Conservation (phyloP, 176 grass and related monocot genomes). For the sorghum (Sorghum bicolor) region Sorghum_bicolor_NCBIv3 NC_012871.2:27614501-27615000, state of each 20-base stretch:
- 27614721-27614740: background rate
- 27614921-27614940: slow-evolving; percentile 52
- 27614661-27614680: background rate
- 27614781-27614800: too few species aligned
- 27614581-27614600: too few species aligned
- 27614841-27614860: background rate
- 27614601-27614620: too few species aligned
- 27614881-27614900: background rate
- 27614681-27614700: background rate
- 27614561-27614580: too few species aligned
- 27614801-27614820: background rate
- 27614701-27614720: background rate
- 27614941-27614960: slow-evolving; percentile 83
- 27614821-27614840: background rate
- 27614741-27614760: background rate
- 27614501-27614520: too few species aligned
- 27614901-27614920: slow-evolving; percentile 26
- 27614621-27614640: too few species aligned
- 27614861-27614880: background rate
- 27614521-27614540: too few species aligned
- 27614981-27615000: slow-evolving; percentile 59
- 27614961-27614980: slow-evolving; percentile 51
- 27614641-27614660: too few species aligned
- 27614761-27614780: background rate
- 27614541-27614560: too few species aligned